A percentile compares a stretch with the other conserved stretches of the same genome.
Evolutionary conservation across 208 protist species (phyloP).

Genomic region (Angomonas ambiguus): DNA sequence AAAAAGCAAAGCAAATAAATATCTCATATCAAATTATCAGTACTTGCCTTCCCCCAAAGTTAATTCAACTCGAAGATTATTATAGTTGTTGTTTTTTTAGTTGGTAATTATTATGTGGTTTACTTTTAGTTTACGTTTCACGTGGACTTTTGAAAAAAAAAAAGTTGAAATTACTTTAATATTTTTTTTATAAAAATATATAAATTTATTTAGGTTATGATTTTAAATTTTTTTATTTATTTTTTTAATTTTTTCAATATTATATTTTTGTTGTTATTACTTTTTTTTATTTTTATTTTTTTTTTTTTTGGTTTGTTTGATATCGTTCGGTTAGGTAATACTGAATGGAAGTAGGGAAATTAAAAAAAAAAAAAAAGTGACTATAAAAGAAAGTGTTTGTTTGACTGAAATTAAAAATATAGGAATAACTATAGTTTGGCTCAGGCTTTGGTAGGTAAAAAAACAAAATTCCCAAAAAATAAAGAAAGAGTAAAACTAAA

Average conservation of each 20-base stretch:
- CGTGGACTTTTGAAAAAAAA: background rate
- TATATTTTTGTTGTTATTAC: constrained; percentile 14
- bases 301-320: constrained; percentile 8
- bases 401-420: background rate
- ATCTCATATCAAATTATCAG: no score
- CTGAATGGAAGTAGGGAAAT: background rate
- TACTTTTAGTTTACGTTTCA: no score
- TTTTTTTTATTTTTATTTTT: constrained; percentile 11
- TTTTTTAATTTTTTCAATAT: constrained; percentile 10
- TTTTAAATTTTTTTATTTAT: constrained; percentile 11
- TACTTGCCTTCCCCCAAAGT: no score
- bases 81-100: no score
- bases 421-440: background rate
- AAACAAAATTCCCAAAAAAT: background rate
- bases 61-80: no score
- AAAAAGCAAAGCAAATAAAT: no score
- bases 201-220: background rate
- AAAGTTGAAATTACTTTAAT: background rate
- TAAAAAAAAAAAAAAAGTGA: constrained; percentile 8
- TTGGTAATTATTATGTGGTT: no score
- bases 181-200: background rate
- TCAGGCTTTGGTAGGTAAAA: background rate
- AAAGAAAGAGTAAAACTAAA: constrained; percentile 3
- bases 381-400: background rate
- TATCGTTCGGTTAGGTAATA: constrained; percentile 3